Conservation (phyloP, 129 eudicot genomes). For the Flaveria sonorensis region DNA sequence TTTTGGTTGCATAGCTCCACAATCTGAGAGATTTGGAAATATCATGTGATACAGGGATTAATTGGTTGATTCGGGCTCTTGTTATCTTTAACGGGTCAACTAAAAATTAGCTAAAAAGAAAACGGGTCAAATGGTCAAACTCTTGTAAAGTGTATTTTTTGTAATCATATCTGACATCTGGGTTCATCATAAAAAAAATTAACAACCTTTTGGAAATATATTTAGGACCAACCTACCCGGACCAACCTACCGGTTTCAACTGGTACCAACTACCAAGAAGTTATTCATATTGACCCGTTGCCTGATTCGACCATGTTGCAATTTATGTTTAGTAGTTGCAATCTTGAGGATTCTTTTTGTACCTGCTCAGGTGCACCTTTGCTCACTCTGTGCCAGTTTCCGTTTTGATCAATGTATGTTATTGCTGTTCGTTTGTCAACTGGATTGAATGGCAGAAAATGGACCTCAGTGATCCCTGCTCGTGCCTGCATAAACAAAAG, state of each 20-base stretch:
- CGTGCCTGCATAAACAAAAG: slow-evolving; percentile 51
- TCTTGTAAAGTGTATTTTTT: not conserved
- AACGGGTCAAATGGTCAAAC: not conserved
- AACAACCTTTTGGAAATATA: not conserved
- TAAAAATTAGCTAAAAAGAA: not conserved
- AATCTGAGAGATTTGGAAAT: slow-evolving; percentile 43
- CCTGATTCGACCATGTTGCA: not conserved
- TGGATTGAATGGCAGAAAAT: slow-evolving; percentile 83
- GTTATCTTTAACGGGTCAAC: not conserved
- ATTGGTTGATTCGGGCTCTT: not conserved
- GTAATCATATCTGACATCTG: not conserved
- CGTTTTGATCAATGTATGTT: slow-evolving; percentile 61
- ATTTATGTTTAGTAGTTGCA: not conserved
- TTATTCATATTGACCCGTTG: not conserved
- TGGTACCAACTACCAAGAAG: not conserved
- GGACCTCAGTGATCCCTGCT: slow-evolving; percentile 84
- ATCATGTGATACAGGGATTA: not conserved
- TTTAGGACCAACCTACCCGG: not conserved
- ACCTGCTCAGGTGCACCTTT: slow-evolving; percentile 98
- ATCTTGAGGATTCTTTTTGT: not conserved
- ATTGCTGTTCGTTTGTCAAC: slow-evolving; percentile 90
- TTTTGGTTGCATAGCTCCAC: slow-evolving; percentile 66
- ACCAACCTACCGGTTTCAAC: not conserved
- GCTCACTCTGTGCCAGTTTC: slow-evolving; percentile 82
- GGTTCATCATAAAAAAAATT: not conserved